A percentile compares a stretch with the other conserved stretches of the same genome.
Conservation (phyloP, 2,329 filamentous ascomycete genomes). For the Paramyrothecium roridum region DNA sequence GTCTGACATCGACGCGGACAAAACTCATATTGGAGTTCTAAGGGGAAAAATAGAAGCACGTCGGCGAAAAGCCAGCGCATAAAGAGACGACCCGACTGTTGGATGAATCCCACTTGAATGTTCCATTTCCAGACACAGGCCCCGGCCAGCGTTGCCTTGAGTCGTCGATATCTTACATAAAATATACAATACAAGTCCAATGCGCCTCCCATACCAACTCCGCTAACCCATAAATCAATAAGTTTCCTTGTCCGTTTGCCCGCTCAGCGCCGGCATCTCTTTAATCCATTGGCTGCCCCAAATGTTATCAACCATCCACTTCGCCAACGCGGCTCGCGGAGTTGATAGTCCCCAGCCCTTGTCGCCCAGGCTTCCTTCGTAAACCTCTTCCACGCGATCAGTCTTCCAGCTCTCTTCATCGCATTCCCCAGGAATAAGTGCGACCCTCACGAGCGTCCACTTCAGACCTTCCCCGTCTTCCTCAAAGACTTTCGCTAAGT, state of each 20-base stretch:
- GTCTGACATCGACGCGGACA: too few relatives aligned
- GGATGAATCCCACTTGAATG: too few relatives aligned
- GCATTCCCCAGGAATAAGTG: not conserved
- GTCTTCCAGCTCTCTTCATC: not conserved
- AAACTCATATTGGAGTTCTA: too few relatives aligned
- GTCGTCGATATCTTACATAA: not conserved
- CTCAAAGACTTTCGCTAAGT: not conserved
- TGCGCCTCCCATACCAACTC: not conserved
- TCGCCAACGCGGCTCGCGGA: not conserved
- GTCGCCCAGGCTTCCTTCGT: not conserved
- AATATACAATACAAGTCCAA: not conserved
- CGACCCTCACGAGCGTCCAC: not conserved
- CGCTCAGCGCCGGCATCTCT: constrained; percentile 1
- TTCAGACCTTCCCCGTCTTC: not conserved
- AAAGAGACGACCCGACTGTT: too few relatives aligned
- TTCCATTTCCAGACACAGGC: too few relatives aligned
- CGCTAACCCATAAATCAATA: not conserved
- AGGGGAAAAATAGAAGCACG: too few relatives aligned
- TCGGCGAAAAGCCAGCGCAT: too few relatives aligned
- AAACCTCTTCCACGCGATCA: not conserved
- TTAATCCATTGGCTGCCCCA: constrained; percentile 1
- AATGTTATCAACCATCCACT: constrained; percentile 2
- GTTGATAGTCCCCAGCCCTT: not conserved
- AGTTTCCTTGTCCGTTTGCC: not conserved
- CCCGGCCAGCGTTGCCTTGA: not conserved